phyloP scores from a whole-genome alignment of 805 yeast species.

The Zygotorulaspora danielsina region DNA sequence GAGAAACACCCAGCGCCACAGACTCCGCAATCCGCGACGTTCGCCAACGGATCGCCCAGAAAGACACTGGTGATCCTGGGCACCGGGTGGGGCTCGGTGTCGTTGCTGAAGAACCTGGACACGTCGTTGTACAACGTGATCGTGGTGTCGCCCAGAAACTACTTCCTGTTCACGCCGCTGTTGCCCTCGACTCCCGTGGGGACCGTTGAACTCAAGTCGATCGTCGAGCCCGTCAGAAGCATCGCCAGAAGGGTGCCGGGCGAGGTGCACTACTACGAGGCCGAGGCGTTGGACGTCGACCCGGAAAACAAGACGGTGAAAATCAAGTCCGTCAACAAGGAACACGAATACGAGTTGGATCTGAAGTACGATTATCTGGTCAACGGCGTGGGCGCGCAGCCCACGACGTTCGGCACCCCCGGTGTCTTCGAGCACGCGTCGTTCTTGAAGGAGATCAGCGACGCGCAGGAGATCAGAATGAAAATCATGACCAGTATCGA shows the following conservation, averaged over 20 bases:
- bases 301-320: constrained; percentile 60
- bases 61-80: constrained; percentile 64
- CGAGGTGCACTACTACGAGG: constrained; percentile 80
- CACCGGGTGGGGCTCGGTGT: constrained; percentile 93
- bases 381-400: constrained; percentile 92
- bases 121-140: constrained; percentile 84
- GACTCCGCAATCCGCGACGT: constrained; percentile 52
- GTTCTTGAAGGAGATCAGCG: constrained; percentile 85
- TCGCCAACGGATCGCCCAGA: constrained; percentile 43
- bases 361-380: constrained; percentile 76
- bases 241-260: constrained; percentile 76
- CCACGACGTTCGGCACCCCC: constrained; percentile 90
- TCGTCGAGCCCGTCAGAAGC: constrained; percentile 87
- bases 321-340: constrained; percentile 52
- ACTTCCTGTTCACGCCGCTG: constrained; percentile 92
- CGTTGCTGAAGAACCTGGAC: constrained; percentile 78
- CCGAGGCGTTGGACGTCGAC: constrained; percentile 82
- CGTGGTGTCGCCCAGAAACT: constrained; percentile 90
- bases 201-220: constrained; percentile 82
- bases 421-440: constrained; percentile 88
- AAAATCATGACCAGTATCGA: constrained; percentile 84
- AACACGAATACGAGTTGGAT: constrained; percentile 44
- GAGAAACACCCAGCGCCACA: constrained; percentile 62
- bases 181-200: constrained; percentile 95
- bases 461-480: constrained; percentile 77